Evolutionary conservation across 1,139 yeast species (phyloP), one percentile per base, ranked within the genome.

Genomic region (Suhomyces bribrorum): DNA sequence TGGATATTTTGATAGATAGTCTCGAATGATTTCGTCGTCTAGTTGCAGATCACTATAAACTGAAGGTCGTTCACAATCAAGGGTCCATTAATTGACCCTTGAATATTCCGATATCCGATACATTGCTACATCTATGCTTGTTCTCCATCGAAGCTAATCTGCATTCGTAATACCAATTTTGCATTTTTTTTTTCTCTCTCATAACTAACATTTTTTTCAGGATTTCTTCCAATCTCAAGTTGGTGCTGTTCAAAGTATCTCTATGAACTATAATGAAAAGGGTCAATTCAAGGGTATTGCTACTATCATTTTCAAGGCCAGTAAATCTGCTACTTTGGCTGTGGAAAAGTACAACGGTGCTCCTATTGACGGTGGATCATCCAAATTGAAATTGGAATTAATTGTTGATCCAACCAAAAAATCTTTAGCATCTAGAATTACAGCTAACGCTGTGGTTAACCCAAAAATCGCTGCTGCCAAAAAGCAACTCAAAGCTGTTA

Each of bases 231-330:
- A 82, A 57, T 76, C 86, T 44, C 89, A 86, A 67, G 79, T 92
- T 54, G 98, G 98, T 53, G 88, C 90, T 50, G 88, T 92, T 52
- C 72, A 72, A 49, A 74, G 75, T 48, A 83, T 87, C 58, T 73
- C 79, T 41, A 77, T 90, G 57, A 76, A 84, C 49, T 92, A 86
- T 75, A 88, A 87, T 61, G 88, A 85, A 65, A 82, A 77, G 60
- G 98, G 98, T 38, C 82, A 81, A 64, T 88, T 95, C 50, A 86
- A 86, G 51, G 98, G 98, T 64, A 79, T 81, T 68, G 96, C 96
- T 45, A 88, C 94, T 45, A 78, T 92, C 54, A 74, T 83, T 44
- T 92, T 92, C 75, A 79, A 73, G 60, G 70, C 73, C 43, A 66
- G 78, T 43, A 81, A 82, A 46, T 74, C 76, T 59, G 97, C 98